Evolutionary conservation across 164 flowering plant genomes (phyloP), one percentile per base, ranked within the genome.

Genomic region (Vitis amurensis): DNA sequence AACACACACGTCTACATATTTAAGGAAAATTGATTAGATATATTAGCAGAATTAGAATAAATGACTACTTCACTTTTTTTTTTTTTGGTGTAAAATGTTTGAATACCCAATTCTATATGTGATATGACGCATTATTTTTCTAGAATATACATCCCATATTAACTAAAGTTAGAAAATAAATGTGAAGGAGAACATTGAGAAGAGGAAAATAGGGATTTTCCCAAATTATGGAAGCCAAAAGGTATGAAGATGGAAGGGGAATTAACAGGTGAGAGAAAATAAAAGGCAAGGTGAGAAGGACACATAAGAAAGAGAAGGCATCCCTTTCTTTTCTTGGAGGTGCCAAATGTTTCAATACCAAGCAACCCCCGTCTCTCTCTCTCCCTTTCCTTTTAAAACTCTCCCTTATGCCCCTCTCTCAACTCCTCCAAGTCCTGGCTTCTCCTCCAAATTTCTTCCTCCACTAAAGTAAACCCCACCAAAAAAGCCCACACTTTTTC

Each of bases 321-420:
- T 80, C 82, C 85, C 67, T 84, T 83, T 69, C 84, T 80, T 82
- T 77, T 69, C 82, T 83, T 83, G 51, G 12, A 48, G 73, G 68
- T 67, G 49, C 76, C 70, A 64, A 66, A 73, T 77, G 72, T 78
- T 82, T 80, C 61, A 72, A 50, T 74, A 71, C 74, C 60, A 82
- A 84, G 87, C 84, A 83, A 84, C 29, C 10, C 13, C 17, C 59
- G 64, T 55, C 63, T 63, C 66, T 73, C 68, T 68, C 74, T 71
- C 62, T 37, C 51, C 68, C 31, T 66, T 31, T 61, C 19, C 64
- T 63, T 27, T 67, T 29, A 63, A 58, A 74, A 66, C 9, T 63
- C 61, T 4, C 60, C 59, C 4, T 37, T 23, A 23, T 23, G 27
- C 27, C 27, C 27, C 27, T 23, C 27, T 23, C 27, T 23, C 27